A percentile compares a stretch with the other conserved stretches of the same genome.
Evolutionary conservation across 164 flowering plant species (phyloP).

Genomic region (Magnolia officinalis): DNA sequence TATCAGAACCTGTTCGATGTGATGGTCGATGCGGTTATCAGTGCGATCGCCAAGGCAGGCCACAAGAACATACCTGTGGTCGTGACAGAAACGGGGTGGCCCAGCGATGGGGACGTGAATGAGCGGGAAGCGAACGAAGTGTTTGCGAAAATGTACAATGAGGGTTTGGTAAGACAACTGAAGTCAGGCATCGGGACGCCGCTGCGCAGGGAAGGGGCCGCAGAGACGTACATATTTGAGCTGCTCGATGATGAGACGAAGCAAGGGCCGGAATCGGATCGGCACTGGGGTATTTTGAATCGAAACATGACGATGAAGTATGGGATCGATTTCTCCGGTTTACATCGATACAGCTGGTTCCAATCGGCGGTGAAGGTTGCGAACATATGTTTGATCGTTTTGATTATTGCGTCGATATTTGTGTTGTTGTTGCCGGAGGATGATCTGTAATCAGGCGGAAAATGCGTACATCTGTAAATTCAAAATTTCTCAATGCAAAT

Average conservation of each 20-base stretch:
- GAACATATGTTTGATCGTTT: neutral
- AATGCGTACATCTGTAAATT: no score
- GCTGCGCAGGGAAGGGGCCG: conserved; percentile 55
- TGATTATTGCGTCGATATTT: no score
- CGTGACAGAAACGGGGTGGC: conserved; percentile 91
- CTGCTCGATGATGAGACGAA: conserved; percentile 45
- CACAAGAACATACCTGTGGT: conserved; percentile 57
- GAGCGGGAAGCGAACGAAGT: conserved; percentile 44
- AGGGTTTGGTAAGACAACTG: conserved; percentile 56
- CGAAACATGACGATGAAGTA: conserved; percentile 57
- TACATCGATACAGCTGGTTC: neutral
- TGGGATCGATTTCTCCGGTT: conserved; percentile 33
- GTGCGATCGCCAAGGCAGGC: conserved; percentile 61
- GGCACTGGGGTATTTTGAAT: conserved; percentile 60
- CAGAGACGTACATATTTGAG: conserved; percentile 55
- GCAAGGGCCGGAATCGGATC: conserved; percentile 4
- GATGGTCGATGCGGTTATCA: conserved; percentile 68
- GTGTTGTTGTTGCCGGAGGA: neutral
- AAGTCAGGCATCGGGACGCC: conserved; percentile 63
- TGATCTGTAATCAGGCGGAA: neutral
- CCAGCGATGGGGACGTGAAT: conserved; percentile 34
- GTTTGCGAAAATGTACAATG: conserved; percentile 58
- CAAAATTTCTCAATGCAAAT: no score
- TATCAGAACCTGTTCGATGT: conserved; percentile 74
- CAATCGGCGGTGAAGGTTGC: neutral